These are phyloP conservation scores for Astrephomene gubernaculifera DNA, from an alignment of 139 green algal species.

Conservation along the genomic window DNA sequence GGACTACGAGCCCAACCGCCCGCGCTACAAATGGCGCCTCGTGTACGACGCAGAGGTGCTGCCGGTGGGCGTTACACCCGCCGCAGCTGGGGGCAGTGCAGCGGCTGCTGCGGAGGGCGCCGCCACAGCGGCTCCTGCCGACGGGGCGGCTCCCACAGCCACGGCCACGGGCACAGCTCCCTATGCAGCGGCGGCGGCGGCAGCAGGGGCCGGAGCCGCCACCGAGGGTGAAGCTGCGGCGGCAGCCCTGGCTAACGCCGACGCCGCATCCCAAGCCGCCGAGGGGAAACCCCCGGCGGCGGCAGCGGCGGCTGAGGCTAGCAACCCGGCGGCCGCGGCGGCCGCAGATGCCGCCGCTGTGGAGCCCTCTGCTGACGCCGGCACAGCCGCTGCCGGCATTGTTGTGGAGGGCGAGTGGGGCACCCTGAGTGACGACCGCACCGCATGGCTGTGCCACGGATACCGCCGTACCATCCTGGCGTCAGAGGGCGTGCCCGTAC, in stretches of 20 bases:
- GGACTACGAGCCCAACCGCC: constrained; percentile 41
- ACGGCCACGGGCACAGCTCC: not conserved
- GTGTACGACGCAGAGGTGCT: constrained; percentile 36
- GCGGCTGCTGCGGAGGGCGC: no score
- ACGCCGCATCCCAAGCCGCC: not conserved
- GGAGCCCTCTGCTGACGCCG: not conserved
- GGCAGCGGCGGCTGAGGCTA: no score
- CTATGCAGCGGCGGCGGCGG: not conserved
- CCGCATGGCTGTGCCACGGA: constrained; percentile 36
- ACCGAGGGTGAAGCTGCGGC: no score
- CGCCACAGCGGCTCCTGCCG: not conserved
- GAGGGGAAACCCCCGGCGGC: no score
- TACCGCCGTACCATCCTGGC: constrained; percentile 33
- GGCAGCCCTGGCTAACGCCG: no score
- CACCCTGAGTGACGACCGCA: constrained; percentile 21
- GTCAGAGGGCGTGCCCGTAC: constrained; percentile 25
- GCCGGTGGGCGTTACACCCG: not conserved
- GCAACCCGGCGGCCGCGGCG: not conserved
- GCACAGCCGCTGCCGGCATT: not conserved
- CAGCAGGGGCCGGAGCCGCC: not conserved
- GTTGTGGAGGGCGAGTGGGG: constrained; percentile 37
- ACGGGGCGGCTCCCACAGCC: not conserved
- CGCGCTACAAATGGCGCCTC: constrained; percentile 42
- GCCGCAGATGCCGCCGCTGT: not conserved
- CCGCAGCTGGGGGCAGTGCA: not conserved